Evolutionary conservation across 352 stramenopile species (phyloP).

Genomic region (Globisporangium splendens): DNA sequence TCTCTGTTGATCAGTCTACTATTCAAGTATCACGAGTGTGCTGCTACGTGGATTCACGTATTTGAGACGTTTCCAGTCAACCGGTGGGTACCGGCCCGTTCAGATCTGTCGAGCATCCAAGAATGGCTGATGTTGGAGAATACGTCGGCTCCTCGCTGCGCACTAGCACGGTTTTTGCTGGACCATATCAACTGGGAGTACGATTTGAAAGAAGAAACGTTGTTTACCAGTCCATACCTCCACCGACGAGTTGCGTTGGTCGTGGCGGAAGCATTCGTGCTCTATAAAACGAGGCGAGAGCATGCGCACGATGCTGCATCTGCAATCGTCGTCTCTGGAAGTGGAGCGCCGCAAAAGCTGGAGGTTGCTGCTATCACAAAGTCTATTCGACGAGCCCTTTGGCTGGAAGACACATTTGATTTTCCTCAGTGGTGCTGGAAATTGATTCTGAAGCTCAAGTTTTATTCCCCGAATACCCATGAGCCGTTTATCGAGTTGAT

Average conservation of each 20-base stretch:
- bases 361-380: constrained; percentile 60
- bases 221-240: constrained; percentile 70
- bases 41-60: constrained; percentile 74
- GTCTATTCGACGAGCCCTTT: constrained; percentile 70
- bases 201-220: constrained; percentile 46
- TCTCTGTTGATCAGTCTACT: constrained; percentile 60
- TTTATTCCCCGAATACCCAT: constrained; percentile 71
- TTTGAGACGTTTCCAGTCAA: constrained; percentile 88
- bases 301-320: constrained; percentile 32
- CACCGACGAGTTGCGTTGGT: constrained; percentile 78
- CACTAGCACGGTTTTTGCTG: constrained; percentile 68
- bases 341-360: constrained; percentile 47
- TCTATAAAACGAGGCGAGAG: constrained; percentile 56
- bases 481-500: constrained; percentile 68
- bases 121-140: constrained; percentile 83
- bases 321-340: constrained; percentile 35
- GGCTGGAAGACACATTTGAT: constrained; percentile 60
- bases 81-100: constrained; percentile 61
- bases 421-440: constrained; percentile 86
- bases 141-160: constrained; percentile 47
- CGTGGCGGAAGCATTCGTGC: constrained; percentile 68
- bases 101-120: constrained; percentile 70
- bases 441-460: constrained; percentile 77
- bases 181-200: constrained; percentile 87
- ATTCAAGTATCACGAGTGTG: constrained; percentile 79